These are phyloP conservation scores for Pseudogymnoascus sp. DNA, from an alignment of 2,329 filamentous ascomycete species.

Conservation along the genomic window DNA sequence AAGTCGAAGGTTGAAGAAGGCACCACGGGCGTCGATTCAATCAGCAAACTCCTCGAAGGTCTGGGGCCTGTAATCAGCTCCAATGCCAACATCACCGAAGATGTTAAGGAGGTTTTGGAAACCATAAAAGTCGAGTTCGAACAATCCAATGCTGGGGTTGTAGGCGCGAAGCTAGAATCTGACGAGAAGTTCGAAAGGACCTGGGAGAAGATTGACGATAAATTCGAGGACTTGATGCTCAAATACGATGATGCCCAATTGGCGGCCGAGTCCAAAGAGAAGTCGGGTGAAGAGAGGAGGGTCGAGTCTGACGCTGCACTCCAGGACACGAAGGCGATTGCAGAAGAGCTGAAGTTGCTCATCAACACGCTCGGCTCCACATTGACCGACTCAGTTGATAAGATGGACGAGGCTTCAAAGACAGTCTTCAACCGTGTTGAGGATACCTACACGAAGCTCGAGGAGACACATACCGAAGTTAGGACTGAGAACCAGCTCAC, in stretches of 20 bases:
- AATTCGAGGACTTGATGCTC: constrained; percentile 66
- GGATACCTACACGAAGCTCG: constrained; percentile 65
- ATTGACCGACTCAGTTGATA: constrained; percentile 75
- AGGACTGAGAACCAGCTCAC: constrained; percentile 78
- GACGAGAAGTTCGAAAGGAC: constrained; percentile 66
- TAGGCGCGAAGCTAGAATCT: constrained; percentile 71
- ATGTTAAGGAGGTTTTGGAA: constrained; percentile 63
- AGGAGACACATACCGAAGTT: constrained; percentile 64
- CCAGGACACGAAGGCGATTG: constrained; percentile 65
- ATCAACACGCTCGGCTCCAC: constrained; percentile 77
- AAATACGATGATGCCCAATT: constrained; percentile 85
- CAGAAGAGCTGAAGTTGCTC: constrained; percentile 79
- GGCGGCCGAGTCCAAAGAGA: constrained; percentile 64
- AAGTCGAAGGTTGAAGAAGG: constrained; percentile 71
- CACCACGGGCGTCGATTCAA: constrained; percentile 59
- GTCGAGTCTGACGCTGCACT: constrained; percentile 66
- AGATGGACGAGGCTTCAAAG: constrained; percentile 79
- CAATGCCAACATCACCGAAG: constrained; percentile 50
- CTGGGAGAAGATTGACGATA: constrained; percentile 54
- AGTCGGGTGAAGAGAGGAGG: constrained; percentile 65
- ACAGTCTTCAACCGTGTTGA: constrained; percentile 79
- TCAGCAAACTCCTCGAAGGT: constrained; percentile 62
- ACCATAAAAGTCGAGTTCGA: constrained; percentile 82
- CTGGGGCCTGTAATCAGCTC: constrained; percentile 55
- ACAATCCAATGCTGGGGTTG: constrained; percentile 70